A percentile compares a stretch with the other conserved stretches of the same genome.
These are phyloP conservation scores for Vitis rupestris DNA, from an alignment of 164 flowering plant genomes.

Conservation along the genomic window DNA sequence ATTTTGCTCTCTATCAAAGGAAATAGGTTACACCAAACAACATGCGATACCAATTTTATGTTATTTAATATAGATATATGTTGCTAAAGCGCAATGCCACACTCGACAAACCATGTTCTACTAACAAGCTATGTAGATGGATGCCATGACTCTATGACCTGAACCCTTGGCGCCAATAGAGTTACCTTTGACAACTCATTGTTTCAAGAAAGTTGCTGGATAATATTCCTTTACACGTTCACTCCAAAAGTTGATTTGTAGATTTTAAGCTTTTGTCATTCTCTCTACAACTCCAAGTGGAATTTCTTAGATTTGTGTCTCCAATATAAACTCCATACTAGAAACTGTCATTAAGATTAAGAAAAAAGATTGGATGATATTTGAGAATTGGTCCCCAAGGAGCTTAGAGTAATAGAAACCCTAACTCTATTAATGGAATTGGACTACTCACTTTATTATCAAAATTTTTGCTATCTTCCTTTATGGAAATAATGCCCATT, in stretches of 20 bases:
- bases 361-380: constrained; percentile 8
- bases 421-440: constrained; percentile 7
- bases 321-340: too few relatives aligned
- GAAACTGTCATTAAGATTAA: neutral
- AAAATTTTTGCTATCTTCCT: constrained; percentile 8
- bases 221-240: neutral
- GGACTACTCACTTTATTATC: constrained; percentile 3
- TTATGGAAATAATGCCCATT: constrained; percentile 13
- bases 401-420: constrained; percentile 18
- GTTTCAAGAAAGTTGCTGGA: neutral
- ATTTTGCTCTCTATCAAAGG: constrained; percentile 14
- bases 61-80: constrained; percentile 7
- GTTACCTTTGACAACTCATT: constrained; percentile 6
- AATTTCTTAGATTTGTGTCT: too few relatives aligned
- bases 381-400: constrained; percentile 36
- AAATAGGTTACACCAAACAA: constrained; percentile 12
- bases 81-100: constrained; percentile 2
- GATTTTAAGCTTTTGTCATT: constrained; percentile 27
- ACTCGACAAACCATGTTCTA: neutral
- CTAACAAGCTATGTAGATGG: constrained; percentile 14
- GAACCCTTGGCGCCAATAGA: constrained; percentile 6
- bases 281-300: neutral
- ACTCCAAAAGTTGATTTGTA: constrained; percentile 4
- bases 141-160: constrained; percentile 20
- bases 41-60: neutral